Conservation (phyloP, 495 filamentous ascomycete species). For the Neurospora africana region DNA sequence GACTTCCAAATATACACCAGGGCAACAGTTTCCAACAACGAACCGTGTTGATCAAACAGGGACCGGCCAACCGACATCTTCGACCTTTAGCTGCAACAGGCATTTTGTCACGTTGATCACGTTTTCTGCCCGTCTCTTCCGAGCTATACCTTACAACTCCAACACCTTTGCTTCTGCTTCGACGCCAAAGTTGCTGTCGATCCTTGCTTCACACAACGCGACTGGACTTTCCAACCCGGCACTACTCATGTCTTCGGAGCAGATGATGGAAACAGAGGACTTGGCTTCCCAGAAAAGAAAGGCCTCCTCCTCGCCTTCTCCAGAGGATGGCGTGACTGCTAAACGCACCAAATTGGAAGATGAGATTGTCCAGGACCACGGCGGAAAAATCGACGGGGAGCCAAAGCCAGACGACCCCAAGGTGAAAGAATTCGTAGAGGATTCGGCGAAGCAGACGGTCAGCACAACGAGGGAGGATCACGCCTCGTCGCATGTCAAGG, state of each 20-base stretch:
- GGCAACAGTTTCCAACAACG: not conserved
- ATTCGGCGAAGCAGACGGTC: not conserved
- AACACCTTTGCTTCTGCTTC: not conserved
- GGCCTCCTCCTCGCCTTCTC: conserved; percentile 9
- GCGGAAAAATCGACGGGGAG: too few relatives aligned
- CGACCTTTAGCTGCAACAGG: not conserved
- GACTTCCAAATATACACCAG: not conserved
- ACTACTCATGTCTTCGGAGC: not conserved
- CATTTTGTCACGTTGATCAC: not conserved
- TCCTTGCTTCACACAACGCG: not conserved
- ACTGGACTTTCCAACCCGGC: not conserved
- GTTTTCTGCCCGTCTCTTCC: not conserved
- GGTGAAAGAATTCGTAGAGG: not conserved
- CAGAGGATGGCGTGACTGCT: conserved; percentile 2
- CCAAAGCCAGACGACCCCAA: too few relatives aligned
- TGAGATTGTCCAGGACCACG: conserved; percentile 4
- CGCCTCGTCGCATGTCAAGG: not conserved
- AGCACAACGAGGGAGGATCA: not conserved
- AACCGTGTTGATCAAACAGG: not conserved
- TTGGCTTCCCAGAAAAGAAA: conserved; percentile 14
- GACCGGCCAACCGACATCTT: not conserved
- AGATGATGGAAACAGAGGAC: not conserved
- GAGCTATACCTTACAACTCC: not conserved
- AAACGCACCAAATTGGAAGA: conserved; percentile 16
- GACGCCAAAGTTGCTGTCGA: not conserved